A percentile compares a stretch with the other conserved stretches of the same genome.
Conservation (phyloP, 805 yeast species). For the Nakazawaea wyomingensis region DNA sequence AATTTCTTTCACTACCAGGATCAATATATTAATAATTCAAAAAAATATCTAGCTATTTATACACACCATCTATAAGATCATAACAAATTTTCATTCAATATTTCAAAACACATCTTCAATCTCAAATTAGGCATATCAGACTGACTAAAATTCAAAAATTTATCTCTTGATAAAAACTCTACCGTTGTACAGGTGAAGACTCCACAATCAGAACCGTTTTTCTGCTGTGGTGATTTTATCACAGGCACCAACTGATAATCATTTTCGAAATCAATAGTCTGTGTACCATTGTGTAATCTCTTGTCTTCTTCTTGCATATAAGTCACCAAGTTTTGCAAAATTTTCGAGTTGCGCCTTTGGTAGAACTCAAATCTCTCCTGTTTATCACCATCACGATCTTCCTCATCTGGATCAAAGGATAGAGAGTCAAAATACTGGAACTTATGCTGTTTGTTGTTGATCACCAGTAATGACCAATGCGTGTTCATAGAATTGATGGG, state of each 20-base stretch:
- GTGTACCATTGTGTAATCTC: conserved; percentile 36
- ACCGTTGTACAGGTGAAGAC: conserved; percentile 84
- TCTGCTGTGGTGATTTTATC: conserved; percentile 66
- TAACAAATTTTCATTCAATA: conserved; percentile 24
- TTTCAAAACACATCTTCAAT: conserved; percentile 61
- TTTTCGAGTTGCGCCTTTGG: conserved; percentile 26
- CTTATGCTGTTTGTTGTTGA: conserved; percentile 54
- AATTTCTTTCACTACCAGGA: too few relatives aligned
- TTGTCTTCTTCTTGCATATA: conserved; percentile 69
- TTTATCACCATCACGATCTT: conserved; percentile 17
- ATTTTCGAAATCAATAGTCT: conserved; percentile 22
- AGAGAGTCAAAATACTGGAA: conserved; percentile 80
- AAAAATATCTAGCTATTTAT: neutral
- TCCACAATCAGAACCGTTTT: conserved; percentile 92
- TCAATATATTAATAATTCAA: too few relatives aligned
- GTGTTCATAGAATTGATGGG: conserved; percentile 82
- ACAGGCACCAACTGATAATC: conserved; percentile 20
- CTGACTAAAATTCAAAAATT: conserved; percentile 51
- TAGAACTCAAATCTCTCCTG: neutral
- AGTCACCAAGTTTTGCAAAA: conserved; percentile 43
- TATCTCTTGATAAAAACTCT: conserved; percentile 48
- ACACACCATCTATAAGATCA: neutral
- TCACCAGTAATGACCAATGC: conserved; percentile 89
- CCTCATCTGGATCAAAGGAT: conserved; percentile 22
- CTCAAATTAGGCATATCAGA: conserved; percentile 67